Percentiles rank a stretch among this genome's conserved stretches.
Evolutionary conservation across 768 basidiomycete genomes (phyloP).

Genomic region (Leccinum disarticulatum): DNA sequence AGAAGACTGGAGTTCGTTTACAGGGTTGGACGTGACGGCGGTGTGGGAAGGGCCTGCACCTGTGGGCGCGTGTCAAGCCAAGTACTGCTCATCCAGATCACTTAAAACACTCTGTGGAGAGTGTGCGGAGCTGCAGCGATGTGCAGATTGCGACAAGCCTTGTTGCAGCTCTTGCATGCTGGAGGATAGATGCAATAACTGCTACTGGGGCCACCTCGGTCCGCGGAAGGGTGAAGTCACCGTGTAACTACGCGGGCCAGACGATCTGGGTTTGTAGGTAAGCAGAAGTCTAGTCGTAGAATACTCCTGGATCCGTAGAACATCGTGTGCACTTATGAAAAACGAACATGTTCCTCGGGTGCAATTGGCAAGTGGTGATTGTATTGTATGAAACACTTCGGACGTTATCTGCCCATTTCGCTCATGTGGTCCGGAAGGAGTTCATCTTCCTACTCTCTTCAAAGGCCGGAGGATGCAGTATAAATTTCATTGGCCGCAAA

Average conservation of each 20-base stretch:
- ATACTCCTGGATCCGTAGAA: too few relatives aligned
- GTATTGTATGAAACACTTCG: constrained; percentile 97
- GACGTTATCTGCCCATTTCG: constrained; percentile 41
- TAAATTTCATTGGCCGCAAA: constrained; percentile 95
- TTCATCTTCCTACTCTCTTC: constrained; percentile 94
- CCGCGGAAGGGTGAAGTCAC: too few relatives aligned
- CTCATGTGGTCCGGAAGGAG: constrained; percentile 55
- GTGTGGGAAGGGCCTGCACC: neutral
- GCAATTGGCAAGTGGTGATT: constrained; percentile 77
- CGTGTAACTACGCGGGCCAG: too few relatives aligned
- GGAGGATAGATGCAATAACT: neutral
- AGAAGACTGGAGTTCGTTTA: neutral
- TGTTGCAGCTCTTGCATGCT: neutral
- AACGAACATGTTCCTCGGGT: neutral
- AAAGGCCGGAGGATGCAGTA: constrained; percentile 94
- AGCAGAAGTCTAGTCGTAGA: too few relatives aligned
- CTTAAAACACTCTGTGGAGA: neutral
- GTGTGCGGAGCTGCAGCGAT: neutral
- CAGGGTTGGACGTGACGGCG: neutral
- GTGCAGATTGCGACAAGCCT: neutral
- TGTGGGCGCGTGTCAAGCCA: neutral
- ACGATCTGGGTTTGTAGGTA: too few relatives aligned
- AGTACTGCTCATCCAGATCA: neutral
- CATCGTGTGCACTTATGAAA: neutral
- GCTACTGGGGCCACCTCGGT: neutral